Evolutionary conservation across 169 alveolate species (phyloP), one percentile per base, ranked within the genome.

Genomic region (Eimeria falciformis): DNA sequence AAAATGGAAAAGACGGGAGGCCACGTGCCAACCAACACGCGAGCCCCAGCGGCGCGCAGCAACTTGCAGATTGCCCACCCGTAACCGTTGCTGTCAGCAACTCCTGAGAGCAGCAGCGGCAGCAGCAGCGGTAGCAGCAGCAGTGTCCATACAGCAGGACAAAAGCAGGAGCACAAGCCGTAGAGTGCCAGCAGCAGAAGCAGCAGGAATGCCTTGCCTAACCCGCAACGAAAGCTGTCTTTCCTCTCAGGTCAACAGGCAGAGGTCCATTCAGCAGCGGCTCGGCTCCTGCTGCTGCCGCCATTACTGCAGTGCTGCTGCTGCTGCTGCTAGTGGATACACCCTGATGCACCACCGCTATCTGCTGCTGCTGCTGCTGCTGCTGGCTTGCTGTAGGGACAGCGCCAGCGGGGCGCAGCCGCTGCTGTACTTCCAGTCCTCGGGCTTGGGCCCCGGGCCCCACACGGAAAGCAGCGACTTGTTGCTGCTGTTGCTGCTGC

Each of bases 1-100:
- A 94, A 95, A 46, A 95, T 75, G 21, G 77, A 81, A 43, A 81
- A 93, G 37, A 94, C 96, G 17, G 96, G 96, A 2, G 96, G 96
- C 96, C 96, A 95, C 18, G 94, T 89, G 0, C 96, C 96, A 17
- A 95, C 78, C 43, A 88, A 75, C 33, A 94, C 65, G 23, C 91
- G 90, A 43, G 94, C 96, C 3, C 95, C 95, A 46, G 92, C 94
- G 40, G 90, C 90, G n/a, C 95, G 92, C 46, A 95, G 94, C 77
- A 92, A 94, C 68, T 94, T 94, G 33, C 96, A 95, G 56, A 94
- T 94, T 47, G 95, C 95, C 96, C 96, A 94, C 9, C 96, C 96
- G 68, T 94, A 95, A 47, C 96, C 96, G 82, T 83, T 89, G 55
- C 95, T 91, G 91, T 95, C 97, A 1, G 95, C 96, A 53, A 92